These are phyloP conservation scores for Triticum timopheevii DNA, from an alignment of 176 grass and related monocot species.

Conservation along the genomic window DNA sequence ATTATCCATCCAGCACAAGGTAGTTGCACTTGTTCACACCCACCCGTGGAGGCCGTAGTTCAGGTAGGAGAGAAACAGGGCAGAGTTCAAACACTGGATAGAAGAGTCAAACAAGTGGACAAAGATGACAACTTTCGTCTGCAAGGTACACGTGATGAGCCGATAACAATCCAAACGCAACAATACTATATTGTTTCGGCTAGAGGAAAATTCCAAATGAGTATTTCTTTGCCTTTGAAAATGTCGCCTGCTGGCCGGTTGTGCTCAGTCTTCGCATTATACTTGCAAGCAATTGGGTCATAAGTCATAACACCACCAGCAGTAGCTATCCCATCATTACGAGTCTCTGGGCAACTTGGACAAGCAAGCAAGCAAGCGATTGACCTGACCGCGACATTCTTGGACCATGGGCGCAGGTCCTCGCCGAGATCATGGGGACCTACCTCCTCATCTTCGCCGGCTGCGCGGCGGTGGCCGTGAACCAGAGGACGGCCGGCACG, in stretches of 20 bases:
- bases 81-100: not conserved
- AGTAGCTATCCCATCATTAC: not conserved
- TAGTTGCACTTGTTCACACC: not conserved
- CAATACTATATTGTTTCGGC: constrained; percentile 5
- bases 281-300: too few species aligned
- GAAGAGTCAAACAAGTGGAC: constrained; percentile 22
- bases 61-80: too few species aligned
- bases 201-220: not conserved
- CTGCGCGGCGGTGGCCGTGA: constrained; percentile 69
- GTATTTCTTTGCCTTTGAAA: not conserved
- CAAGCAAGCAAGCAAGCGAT: not conserved
- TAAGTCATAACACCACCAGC: too few species aligned
- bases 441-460: constrained; percentile 94
- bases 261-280: too few species aligned
- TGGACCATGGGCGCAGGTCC: constrained; percentile 40
- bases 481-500: constrained; percentile 54
- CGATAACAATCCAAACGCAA: not conserved
- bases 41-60: too few species aligned
- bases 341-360: not conserved
- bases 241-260: too few species aligned
- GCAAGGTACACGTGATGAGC: too few species aligned
- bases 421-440: constrained; percentile 76
- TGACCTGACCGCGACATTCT: constrained; percentile 20
- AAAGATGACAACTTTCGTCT: not conserved
- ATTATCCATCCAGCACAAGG: not conserved